A percentile compares a stretch with the other conserved stretches of the same genome.
phyloP scores from a whole-genome alignment of 2,329 filamentous ascomycete species.

The Coniella lustricola region DNA sequence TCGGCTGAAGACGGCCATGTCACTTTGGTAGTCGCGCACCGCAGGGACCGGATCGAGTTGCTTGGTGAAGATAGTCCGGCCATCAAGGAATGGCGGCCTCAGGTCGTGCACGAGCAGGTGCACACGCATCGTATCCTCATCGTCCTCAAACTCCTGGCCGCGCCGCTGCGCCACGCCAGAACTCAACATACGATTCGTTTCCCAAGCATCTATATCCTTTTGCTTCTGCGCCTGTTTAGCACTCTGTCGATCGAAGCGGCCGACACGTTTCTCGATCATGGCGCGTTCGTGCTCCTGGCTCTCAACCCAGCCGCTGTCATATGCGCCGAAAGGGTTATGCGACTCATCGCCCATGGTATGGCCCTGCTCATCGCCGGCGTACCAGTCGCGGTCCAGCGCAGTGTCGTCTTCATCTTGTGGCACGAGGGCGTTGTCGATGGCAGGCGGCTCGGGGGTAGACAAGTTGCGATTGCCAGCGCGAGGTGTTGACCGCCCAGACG shows the following conservation, averaged over 20 bases:
- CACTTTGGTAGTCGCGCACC: constrained; percentile 87
- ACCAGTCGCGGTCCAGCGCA: constrained; percentile 87
- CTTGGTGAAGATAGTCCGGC: constrained; percentile 92
- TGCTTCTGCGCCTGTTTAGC: constrained; percentile 77
- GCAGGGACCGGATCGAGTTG: constrained; percentile 92
- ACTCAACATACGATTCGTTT: constrained; percentile 96
- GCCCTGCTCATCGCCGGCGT: constrained; percentile 73
- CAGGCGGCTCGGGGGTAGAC: constrained; percentile 34
- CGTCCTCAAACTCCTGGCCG: constrained; percentile 75
- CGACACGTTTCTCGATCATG: constrained; percentile 72
- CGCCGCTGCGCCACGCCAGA: constrained; percentile 89
- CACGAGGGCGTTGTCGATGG: constrained; percentile 35
- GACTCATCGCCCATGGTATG: constrained; percentile 84
- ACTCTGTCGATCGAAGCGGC: constrained; percentile 57
- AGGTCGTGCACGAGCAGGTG: constrained; percentile 92
- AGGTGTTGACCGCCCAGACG: constrained; percentile 23
- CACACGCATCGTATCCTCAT: constrained; percentile 82
- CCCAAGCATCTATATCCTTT: constrained; percentile 95
- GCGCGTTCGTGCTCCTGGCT: constrained; percentile 65
- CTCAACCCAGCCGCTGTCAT: constrained; percentile 64
- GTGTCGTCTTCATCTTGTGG: constrained; percentile 66
- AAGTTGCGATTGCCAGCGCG: constrained; percentile 24
- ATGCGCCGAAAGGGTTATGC: constrained; percentile 85
- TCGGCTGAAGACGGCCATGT: constrained; percentile 96
- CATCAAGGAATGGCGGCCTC: constrained; percentile 89